A percentile compares a stretch with the other conserved stretches of the same genome.
phyloP scores from a whole-genome alignment of 352 stramenopile genomes.

The Globisporangium viniferum region DNA sequence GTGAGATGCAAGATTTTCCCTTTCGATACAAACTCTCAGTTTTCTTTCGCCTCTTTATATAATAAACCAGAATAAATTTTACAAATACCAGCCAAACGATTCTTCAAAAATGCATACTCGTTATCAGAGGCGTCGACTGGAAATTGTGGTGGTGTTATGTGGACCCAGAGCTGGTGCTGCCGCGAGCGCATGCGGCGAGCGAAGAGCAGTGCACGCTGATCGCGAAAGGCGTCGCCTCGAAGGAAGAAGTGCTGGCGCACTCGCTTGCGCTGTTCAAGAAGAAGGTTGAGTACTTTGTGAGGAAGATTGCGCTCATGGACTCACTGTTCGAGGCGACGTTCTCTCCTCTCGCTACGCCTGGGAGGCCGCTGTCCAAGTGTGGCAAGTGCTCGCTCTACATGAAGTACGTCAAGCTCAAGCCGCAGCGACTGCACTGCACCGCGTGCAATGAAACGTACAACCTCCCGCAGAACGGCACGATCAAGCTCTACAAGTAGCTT shows the following conservation, averaged over 20 bases:
- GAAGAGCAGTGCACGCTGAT: slow-evolving; percentile 83
- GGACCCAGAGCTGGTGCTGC: slow-evolving; percentile 72
- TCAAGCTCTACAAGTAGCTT: slow-evolving; percentile 43
- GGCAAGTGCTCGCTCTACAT: slow-evolving; percentile 55
- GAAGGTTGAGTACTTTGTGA: slow-evolving; percentile 59
- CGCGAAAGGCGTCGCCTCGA: slow-evolving; percentile 54
- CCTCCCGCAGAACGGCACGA: slow-evolving; percentile 29
- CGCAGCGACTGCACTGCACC: slow-evolving; percentile 40
- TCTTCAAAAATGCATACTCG: not conserved
- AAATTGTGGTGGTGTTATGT: slow-evolving; percentile 17
- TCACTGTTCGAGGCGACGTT: slow-evolving; percentile 73
- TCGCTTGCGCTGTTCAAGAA: slow-evolving; percentile 37
- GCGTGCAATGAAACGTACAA: slow-evolving; percentile 50
- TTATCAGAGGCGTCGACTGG: not conserved
- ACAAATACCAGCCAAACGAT: not conserved
- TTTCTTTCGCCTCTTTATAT: not conserved
- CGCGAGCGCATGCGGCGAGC: slow-evolving; percentile 70
- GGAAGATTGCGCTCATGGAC: slow-evolving; percentile 51
- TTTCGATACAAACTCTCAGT: not conserved
- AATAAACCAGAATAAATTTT: not conserved
- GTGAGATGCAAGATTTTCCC: not conserved
- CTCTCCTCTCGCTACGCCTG: slow-evolving; percentile 32
- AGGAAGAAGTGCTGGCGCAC: slow-evolving; percentile 32
- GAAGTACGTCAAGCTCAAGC: slow-evolving; percentile 45
- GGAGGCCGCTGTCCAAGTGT: slow-evolving; percentile 47